Percentiles rank a stretch among this genome's conserved stretches.
phyloP scores from a whole-genome alignment of 2,329 filamentous ascomycete genomes.

The Colletotrichum godetiae region DNA sequence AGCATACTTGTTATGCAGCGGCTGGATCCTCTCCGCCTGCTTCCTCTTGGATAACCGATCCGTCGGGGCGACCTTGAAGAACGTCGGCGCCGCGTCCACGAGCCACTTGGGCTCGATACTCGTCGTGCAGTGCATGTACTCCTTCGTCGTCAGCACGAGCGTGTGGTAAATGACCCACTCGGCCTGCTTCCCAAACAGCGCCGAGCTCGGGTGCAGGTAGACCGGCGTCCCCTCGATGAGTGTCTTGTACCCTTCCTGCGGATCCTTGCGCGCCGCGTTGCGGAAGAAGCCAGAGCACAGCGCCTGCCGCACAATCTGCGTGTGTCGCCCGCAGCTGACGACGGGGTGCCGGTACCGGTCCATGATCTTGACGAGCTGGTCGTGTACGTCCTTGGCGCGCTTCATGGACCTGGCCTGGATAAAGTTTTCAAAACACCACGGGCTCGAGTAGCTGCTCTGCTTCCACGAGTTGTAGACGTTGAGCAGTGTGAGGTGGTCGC shows the following conservation, averaged over 20 bases:
- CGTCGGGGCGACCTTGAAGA: constrained; percentile 95
- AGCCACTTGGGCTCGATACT: constrained; percentile 94
- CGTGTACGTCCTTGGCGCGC: constrained; percentile 89
- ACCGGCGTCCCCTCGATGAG: constrained; percentile 95
- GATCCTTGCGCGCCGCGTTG: constrained; percentile 93
- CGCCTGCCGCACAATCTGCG: constrained; percentile 86
- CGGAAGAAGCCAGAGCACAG: constrained; percentile 96
- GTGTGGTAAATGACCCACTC: constrained; percentile 97
- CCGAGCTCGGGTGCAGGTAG: constrained; percentile 91
- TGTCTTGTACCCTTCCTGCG: constrained; percentile 97
- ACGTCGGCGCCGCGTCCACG: constrained; percentile 96
- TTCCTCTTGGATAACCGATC: constrained; percentile 90
- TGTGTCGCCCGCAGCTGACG: constrained; percentile 87
- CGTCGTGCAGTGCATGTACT: constrained; percentile 97
- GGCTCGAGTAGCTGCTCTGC: constrained; percentile 79
- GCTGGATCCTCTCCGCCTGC: constrained; percentile 94
- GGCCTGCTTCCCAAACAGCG: constrained; percentile 93
- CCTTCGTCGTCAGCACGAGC: constrained; percentile 91
- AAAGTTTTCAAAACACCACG: constrained; percentile 98
- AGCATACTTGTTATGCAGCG: constrained; percentile 91
- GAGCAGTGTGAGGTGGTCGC: constrained; percentile 92
- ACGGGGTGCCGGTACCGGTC: constrained; percentile 87
- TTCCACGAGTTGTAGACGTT: constrained; percentile 99
- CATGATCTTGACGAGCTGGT: constrained; percentile 95
- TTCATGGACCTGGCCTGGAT: constrained; percentile 92